These are phyloP conservation scores for Artemisia annua DNA, from an alignment of 129 eudicot genomes.

Conservation along the genomic window DNA sequence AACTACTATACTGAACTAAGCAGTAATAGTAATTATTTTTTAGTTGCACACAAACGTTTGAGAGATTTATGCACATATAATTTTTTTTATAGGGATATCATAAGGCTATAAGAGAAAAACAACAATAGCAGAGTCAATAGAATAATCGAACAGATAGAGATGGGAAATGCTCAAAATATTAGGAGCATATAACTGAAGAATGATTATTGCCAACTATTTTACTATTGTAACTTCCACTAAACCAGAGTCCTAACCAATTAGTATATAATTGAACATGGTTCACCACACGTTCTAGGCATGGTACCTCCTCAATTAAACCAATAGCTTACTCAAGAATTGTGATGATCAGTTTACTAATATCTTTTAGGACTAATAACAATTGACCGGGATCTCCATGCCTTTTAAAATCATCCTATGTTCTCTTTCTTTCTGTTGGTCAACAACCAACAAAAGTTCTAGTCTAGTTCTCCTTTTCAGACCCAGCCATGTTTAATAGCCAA, in stretches of 20 bases:
- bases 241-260: neutral
- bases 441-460: too few species aligned
- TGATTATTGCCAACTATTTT: conserved; percentile 13
- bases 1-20: neutral
- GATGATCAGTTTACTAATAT: neutral
- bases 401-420: conserved; percentile 4
- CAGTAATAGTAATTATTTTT: neutral
- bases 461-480: neutral
- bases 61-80: neutral
- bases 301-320: neutral
- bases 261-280: too few species aligned
- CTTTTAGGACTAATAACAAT: neutral
- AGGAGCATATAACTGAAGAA: conserved; percentile 10
- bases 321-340: neutral
- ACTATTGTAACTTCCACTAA: neutral
- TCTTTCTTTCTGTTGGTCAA: neutral
- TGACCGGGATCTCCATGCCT: neutral
- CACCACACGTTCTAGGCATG: too few species aligned
- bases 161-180: neutral
- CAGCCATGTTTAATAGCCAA: conserved; percentile 14
- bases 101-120: neutral
- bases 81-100: conserved; percentile 2
- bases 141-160: conserved; percentile 7
- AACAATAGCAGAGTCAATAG: neutral
- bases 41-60: conserved; percentile 8